Evolutionary conservation across 345 rosid species (phyloP).

Genomic region (Eucalyptus microcorys): DNA sequence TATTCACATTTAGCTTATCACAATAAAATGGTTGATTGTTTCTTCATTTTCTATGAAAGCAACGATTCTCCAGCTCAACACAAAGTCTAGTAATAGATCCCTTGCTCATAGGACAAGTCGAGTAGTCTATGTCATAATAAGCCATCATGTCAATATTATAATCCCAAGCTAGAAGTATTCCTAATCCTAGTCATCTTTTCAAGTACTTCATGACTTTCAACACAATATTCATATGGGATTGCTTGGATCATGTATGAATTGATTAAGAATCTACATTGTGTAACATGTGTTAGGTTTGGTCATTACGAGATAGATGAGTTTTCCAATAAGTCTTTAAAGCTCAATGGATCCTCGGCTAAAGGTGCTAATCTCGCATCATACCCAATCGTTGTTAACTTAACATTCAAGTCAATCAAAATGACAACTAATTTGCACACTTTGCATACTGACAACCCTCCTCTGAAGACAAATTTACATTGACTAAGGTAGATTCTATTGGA

Average conservation of each 20-base stretch:
- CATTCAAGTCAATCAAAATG: not conserved
- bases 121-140: not conserved
- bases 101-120: not conserved
- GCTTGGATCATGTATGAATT: not conserved
- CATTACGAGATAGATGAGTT: not conserved
- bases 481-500: not conserved
- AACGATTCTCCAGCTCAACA: not conserved
- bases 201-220: not conserved
- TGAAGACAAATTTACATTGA: not conserved
- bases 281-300: not conserved
- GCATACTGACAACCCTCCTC: not conserved
- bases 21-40: too few relatives aligned
- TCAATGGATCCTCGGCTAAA: not conserved
- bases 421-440: not conserved
- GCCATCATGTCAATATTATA: not conserved
- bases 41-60: not conserved
- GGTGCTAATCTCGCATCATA: not conserved
- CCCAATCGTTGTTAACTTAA: not conserved
- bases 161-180: not conserved
- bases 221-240: not conserved
- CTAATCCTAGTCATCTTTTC: not conserved
- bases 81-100: not conserved
- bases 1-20: not conserved
- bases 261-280: rapidly evolving
- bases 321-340: not conserved